Evolutionary conservation across 2,329 filamentous ascomycete species (phyloP).

Genomic region (Calonectria naviculata): DNA sequence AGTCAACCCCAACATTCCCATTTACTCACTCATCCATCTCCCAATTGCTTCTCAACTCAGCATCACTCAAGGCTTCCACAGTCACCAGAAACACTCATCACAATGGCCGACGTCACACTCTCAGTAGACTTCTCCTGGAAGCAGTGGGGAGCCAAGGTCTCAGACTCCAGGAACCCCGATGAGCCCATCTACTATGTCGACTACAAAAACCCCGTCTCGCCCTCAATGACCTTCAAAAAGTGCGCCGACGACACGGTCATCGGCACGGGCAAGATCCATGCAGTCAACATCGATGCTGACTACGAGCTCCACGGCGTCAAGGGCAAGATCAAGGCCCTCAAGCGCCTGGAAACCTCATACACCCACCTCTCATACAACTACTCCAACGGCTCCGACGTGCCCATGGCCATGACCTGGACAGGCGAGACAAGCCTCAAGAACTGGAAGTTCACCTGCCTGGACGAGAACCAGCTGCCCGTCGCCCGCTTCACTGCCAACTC

Average conservation of each 20-base stretch:
- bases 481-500: slow-evolving; percentile 31
- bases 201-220: slow-evolving; percentile 22
- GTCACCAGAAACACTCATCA: too few relatives aligned
- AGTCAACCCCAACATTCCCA: too few relatives aligned
- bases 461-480: slow-evolving; percentile 30
- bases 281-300: slow-evolving; percentile 33
- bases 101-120: background rate
- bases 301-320: slow-evolving; percentile 34
- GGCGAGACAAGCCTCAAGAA: slow-evolving; percentile 29
- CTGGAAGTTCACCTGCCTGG: slow-evolving; percentile 37
- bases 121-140: slow-evolving; percentile 34
- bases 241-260: background rate
- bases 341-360: slow-evolving; percentile 32
- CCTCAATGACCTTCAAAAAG: slow-evolving; percentile 27
- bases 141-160: slow-evolving; percentile 25
- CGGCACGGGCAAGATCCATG: slow-evolving; percentile 30
- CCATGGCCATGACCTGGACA: slow-evolving; percentile 32
- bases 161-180: slow-evolving; percentile 3
- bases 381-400: slow-evolving; percentile 19
- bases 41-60: background rate
- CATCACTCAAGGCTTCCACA: too few relatives aligned
- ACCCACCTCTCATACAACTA: slow-evolving; percentile 34
- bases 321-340: slow-evolving; percentile 33
- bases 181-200: slow-evolving; percentile 29
- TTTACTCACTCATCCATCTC: background rate